Conservation (phyloP, 176 grass and related monocot species). For the Hordeum vulgare region DNA sequence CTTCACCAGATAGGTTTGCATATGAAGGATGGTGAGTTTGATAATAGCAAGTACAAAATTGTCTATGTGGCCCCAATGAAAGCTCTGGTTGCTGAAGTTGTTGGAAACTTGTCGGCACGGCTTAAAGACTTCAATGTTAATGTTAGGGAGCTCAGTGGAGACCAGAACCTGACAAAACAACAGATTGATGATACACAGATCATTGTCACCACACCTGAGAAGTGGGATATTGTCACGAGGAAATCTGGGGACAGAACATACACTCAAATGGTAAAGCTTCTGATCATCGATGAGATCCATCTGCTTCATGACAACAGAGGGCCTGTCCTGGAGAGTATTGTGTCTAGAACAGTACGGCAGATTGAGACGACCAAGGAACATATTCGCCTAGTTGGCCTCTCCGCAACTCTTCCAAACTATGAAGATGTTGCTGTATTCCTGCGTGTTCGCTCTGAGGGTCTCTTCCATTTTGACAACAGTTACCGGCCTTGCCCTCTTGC, state of each 20-base stretch:
- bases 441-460: conserved; percentile 51
- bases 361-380: conserved; percentile 86
- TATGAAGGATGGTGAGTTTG: conserved; percentile 71
- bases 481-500: conserved; percentile 92
- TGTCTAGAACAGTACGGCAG: conserved; percentile 90
- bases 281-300: conserved; percentile 97
- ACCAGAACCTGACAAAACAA: conserved; percentile 75
- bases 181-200: conserved; percentile 99
- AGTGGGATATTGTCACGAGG: conserved; percentile 96
- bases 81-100: conserved; percentile 93
- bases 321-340: conserved; percentile 96
- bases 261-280: conserved; percentile 86
- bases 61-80: conserved; percentile 99
- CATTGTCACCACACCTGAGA: conserved; percentile 97
- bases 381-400: conserved; percentile 82
- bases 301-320: conserved; percentile 94
- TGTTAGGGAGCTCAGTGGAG: conserved; percentile 93
- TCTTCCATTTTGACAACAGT: conserved; percentile 96
- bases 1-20: conserved; percentile 85
- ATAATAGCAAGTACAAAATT: conserved; percentile 87
- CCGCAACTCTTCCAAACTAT: conserved; percentile 86
- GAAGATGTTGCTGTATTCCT: conserved; percentile 86
- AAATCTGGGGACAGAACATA: conserved; percentile 98
- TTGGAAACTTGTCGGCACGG: conserved; percentile 77
- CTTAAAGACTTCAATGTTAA: conserved; percentile 54